A percentile compares a stretch with the other conserved stretches of the same genome.
Conservation (phyloP, 768 basidiomycete species). For the Tricholoma matsutake region DNA sequence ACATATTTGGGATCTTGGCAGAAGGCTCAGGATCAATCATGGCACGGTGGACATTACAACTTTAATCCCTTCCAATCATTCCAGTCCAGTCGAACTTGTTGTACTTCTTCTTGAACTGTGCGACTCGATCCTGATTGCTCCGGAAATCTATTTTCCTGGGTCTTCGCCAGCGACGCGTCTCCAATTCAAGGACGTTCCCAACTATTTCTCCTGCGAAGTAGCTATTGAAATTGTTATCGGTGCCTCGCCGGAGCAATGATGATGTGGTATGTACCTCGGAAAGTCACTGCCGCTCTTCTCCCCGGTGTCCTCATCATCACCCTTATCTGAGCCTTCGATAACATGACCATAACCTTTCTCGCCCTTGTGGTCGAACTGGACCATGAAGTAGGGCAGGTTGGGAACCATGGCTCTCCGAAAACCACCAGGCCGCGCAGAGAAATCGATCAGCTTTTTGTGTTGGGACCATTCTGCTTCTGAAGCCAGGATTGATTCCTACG, state of each 20-base stretch:
- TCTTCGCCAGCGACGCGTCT: constrained; percentile 81
- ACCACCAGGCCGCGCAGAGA: constrained; percentile 84
- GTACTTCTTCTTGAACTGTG: constrained; percentile 70
- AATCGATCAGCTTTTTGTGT: constrained; percentile 96
- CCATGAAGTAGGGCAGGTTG: constrained; percentile 98
- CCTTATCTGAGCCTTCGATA: constrained; percentile 81
- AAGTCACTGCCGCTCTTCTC: constrained; percentile 92
- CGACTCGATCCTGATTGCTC: constrained; percentile 67
- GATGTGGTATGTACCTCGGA: constrained; percentile 55
- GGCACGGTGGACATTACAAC: not conserved
- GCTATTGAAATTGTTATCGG: constrained; percentile 35
- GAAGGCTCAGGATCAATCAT: too few relatives aligned
- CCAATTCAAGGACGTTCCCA: constrained; percentile 85
- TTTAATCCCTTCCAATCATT: constrained; percentile 48
- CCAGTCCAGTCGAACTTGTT: constrained; percentile 80
- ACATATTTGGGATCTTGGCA: not conserved
- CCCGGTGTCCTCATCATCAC: constrained; percentile 43
- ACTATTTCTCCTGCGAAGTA: constrained; percentile 96
- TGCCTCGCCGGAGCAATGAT: constrained; percentile 8
- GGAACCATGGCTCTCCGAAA: constrained; percentile 95
- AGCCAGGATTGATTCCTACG: constrained; percentile 85
- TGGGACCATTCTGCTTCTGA: constrained; percentile 98
- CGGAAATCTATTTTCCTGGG: constrained; percentile 72
- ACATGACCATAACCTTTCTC: constrained; percentile 98
- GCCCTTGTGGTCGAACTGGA: constrained; percentile 97